Base-by-base conservation (phyloP, 768 basidiomycete species). In the Rhizopogon sp. region DNA sequence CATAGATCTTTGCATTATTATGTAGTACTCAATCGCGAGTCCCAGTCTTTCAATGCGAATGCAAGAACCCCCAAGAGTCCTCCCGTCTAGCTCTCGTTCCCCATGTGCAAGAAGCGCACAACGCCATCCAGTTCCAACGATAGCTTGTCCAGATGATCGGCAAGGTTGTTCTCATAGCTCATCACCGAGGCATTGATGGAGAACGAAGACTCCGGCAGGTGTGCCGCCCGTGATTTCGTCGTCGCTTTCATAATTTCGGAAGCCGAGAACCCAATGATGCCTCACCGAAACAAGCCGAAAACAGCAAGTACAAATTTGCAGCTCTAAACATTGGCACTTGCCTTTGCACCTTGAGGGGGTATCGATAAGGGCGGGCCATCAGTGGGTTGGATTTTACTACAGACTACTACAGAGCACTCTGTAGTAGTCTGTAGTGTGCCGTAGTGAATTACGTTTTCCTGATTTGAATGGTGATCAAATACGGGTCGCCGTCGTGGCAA, bases 11-110 rank as follows among this genome's bases (percentile, higher is more conserved):
- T 11, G 10, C 13, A 31, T 9, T 17, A 22, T 35, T 17, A 31
- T 46, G 14, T 8, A 22, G 9, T 28, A 28, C 9, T 29, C n/a
- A 20, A 50, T 57, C 50, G 69, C 16, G 55, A 70, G 68, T 89
- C 88, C 88, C 89, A 92, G 64, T 90, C 89, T 52, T 91, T 87
- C 56, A 93, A 71, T 41, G 80, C 74, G 66, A 93, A 92, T 9
- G 88, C 86, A 50, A 92, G 72, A 33, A 88, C 76, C 1, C 81
- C 85, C 64, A 89, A 91, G 1, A 73, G 66, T 0, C 85, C 83
- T 40, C 79, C 79, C 14, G 85, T 84, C 22, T 90, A 71, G 60
- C 74, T 82, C 65, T 92, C 90, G 7, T 84, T 81, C 0, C 86
- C 85, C 31, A 87, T 72, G 43, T 86, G 70, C 6, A 91, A 64